Conservation (phyloP, 805 yeast genomes). For the Schwanniomyces vanrijiae region DNA sequence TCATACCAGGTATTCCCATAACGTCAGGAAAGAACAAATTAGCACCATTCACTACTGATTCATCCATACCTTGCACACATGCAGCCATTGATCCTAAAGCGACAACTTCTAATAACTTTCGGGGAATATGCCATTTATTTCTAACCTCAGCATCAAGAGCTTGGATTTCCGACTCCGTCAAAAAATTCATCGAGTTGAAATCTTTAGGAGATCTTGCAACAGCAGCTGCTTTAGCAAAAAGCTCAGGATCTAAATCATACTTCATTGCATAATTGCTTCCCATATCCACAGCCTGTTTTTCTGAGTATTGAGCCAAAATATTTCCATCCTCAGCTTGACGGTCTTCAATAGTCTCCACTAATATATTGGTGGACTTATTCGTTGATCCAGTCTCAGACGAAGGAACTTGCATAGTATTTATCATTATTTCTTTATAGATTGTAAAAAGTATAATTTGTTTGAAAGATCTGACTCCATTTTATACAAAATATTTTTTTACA, state of each 20-base stretch:
- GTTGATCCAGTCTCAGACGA: too few relatives aligned
- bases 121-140: constrained; percentile 45
- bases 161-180: constrained; percentile 41
- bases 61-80: constrained; percentile 12
- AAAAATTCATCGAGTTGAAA: constrained; percentile 57
- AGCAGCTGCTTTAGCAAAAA: constrained; percentile 62
- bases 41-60: constrained; percentile 18
- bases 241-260: constrained; percentile 54
- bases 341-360: too few relatives aligned
- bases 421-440: too few relatives aligned
- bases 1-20: not conserved
- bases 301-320: constrained; percentile 56
- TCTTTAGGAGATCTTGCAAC: constrained; percentile 56
- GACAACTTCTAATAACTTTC: constrained; percentile 50
- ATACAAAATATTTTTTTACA: too few relatives aligned
- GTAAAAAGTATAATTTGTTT: too few relatives aligned
- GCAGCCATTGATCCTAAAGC: constrained; percentile 60
- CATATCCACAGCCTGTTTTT: constrained; percentile 66
- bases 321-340: constrained; percentile 34
- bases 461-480: too few relatives aligned
- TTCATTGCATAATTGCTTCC: constrained; percentile 64
- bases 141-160: constrained; percentile 50
- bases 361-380: too few relatives aligned
- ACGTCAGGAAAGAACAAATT: constrained; percentile 8
- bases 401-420: too few relatives aligned